Base-by-base conservation (phyloP, 352 stramenopile species). In the Globisporangium splendens region DNA sequence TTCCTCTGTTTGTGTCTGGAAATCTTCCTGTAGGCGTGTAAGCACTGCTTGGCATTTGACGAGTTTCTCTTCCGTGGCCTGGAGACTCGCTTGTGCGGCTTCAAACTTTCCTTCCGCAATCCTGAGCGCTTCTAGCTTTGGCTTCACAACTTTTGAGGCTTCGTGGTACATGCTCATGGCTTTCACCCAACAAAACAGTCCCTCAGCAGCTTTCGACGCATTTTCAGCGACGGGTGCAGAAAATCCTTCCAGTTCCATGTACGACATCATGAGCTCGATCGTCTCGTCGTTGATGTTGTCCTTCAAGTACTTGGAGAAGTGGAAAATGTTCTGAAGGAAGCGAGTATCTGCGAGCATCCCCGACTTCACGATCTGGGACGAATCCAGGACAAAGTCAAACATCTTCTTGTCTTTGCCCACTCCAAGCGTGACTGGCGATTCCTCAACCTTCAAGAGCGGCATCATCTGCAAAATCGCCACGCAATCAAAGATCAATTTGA, bases 221-320 rank as follows among this genome's bases (percentile, higher is more conserved):
- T 97, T 97, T 44, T 86, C 78, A 10, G 91, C 91, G 5, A 88
- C 86, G 1, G 78, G 69, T 1, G 83, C 71, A 28, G 74, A 86
- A 61, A 97, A 97, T 0, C 79, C 86, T 0, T 93, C 71, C 8
- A 97, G 75, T 15, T 96, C 83, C 59, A 97, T 79, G 62, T 97
- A 98, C 22, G 91, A 89, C 31, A 74, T 65, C 78, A 98, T 89
- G n/a, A 97, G 66, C 69, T 98, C 91, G 31, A 97, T 83, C 3
- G 88, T 97, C 56, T 98, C 91, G 53, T 97, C 88, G 62, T 96
- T 97, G 68, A 97, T 97, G 28, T 89, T 82, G 63, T 97, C 91
- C 58, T 97, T 97, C 33, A 96, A 75, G 54, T 93, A 62, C 53
- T 95, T 91, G 39, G 79, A 95, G 59, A 97, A 98, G 58, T 91